Evolutionary conservation across 108 stramenopile genomes (phyloP).

Genomic region (Phaeodactylum tricornutum): DNA sequence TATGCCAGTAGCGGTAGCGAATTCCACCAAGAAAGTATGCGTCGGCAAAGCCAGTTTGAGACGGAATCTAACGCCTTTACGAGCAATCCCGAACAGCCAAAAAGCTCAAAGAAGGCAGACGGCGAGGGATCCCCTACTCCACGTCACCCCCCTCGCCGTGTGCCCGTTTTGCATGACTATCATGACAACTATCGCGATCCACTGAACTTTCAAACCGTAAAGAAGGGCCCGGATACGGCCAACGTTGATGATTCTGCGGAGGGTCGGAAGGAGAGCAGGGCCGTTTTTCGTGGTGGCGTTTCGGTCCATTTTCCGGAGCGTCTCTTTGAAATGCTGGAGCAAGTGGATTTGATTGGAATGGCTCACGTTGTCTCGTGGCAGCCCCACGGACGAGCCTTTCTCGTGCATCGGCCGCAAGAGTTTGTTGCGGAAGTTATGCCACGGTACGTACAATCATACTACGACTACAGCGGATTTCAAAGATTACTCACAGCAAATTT

Average conservation of each 20-base stretch:
- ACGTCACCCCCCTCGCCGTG: too few relatives aligned
- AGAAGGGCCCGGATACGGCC: neutral
- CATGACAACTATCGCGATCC: constrained; percentile 1
- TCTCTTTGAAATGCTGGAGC: constrained; percentile 44
- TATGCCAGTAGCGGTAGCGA: too few relatives aligned
- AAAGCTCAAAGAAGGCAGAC: too few relatives aligned
- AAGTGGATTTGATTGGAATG: constrained; percentile 29
- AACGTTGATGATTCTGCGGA: neutral
- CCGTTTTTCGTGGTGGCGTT: constrained; percentile 37
- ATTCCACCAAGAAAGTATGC: too few relatives aligned
- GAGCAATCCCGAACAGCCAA: too few relatives aligned
- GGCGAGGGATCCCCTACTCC: too few relatives aligned
- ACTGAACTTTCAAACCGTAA: too few relatives aligned
- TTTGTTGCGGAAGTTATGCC: constrained; percentile 73
- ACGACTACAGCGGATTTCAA: too few relatives aligned
- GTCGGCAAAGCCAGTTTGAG: too few relatives aligned
- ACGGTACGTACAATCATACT: constrained; percentile 23
- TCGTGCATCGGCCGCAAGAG: constrained; percentile 51
- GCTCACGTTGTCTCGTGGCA: constrained; percentile 53
- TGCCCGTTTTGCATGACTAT: neutral
- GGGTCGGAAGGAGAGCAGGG: neutral
- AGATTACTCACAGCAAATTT: too few relatives aligned
- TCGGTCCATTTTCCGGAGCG: constrained; percentile 47
- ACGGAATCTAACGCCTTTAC: too few relatives aligned
- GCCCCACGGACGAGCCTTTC: constrained; percentile 61